Evolutionary conservation across 768 basidiomycete genomes (phyloP), one percentile per base, ranked within the genome.

Genomic region (Tulasnella sp.): DNA sequence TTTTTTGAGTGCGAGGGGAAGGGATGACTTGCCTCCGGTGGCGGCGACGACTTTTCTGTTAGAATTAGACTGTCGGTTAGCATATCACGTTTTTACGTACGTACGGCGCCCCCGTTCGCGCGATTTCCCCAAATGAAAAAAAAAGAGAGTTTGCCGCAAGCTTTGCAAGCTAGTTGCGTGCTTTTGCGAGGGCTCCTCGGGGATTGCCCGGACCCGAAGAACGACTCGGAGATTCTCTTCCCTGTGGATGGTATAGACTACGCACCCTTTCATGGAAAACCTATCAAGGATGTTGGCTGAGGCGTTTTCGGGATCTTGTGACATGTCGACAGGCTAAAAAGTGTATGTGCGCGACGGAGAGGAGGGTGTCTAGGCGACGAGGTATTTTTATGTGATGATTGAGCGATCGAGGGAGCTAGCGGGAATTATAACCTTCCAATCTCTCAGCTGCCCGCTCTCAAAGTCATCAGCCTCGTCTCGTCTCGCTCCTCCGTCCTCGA

Each of bases 1-100:
- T 14, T 31, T 69, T 12, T 25, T 12, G n/a, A 49, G n/a, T 9
- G 36, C 64, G 17, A 25, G 74, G 29, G 22, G 22, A n/a, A 31
- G 36, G 75, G 70, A 72, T 72, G 34, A 64, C 71, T 71, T 76
- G 75, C 76, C 76, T 76, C 76, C 76, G 19, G 76, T 77, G 22
- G 49, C 72, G 31, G 39, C 76, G 29, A 76, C 74, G 49, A 77
- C 49, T 76, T 77, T 77, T 36, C 76, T 77, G 70, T 37, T 22
- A 3, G 12, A 39, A 64, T 29, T n/a, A 29, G 72, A n/a, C 38
- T 36, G 14, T 15, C n/a, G n/a, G 68, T 37, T 29, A 69, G 39
- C 68, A 69, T n/a, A 36, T n/a, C 22, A 45, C 42, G 42, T 45
- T 45, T n/a, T n/a, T n/a, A n/a, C n/a, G n/a, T n/a, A n/a, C n/a